phyloP scores from a whole-genome alignment of 805 yeast species.

The Candida takata region DNA sequence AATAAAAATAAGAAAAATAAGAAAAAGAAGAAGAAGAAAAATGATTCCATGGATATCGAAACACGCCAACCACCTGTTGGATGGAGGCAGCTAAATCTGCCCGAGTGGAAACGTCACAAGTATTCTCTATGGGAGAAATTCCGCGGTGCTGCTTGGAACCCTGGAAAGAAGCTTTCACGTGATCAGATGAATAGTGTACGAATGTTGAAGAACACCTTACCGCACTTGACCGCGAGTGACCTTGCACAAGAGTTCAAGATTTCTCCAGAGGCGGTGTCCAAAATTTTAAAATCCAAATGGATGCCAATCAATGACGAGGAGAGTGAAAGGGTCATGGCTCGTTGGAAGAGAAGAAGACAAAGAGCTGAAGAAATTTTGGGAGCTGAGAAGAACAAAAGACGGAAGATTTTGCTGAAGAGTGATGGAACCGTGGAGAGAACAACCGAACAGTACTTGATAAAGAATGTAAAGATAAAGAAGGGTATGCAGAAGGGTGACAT shows the following conservation, averaged over 20 bases:
- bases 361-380: slow-evolving; percentile 23
- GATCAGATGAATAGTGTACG: slow-evolving; percentile 62
- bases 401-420: slow-evolving; percentile 1
- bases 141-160: slow-evolving; percentile 55
- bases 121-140: slow-evolving; percentile 56
- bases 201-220: slow-evolving; percentile 45
- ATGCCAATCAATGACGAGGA: slow-evolving; percentile 49
- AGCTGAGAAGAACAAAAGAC: slow-evolving; percentile 2
- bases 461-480: background rate
- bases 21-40: background rate
- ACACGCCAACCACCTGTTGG: slow-evolving; percentile 27
- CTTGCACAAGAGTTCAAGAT: slow-evolving; percentile 59
- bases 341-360: slow-evolving; percentile 50
- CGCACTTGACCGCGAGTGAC: slow-evolving; percentile 52
- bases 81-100: slow-evolving; percentile 41
- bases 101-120: slow-evolving; percentile 68
- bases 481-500: slow-evolving; percentile 6
- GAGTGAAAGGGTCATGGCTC: slow-evolving; percentile 33
- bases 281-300: slow-evolving; percentile 77
- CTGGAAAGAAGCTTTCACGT: slow-evolving; percentile 58
- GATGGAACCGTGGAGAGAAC: background rate
- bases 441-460: background rate
- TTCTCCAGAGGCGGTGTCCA: slow-evolving; percentile 76
- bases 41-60: slow-evolving; percentile 14
- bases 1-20: background rate